Percentiles rank a stretch among this genome's conserved stretches.
These are phyloP conservation scores for Yamadazyma ubonensis DNA, from an alignment of 805 yeast genomes.

Conservation along the genomic window DNA sequence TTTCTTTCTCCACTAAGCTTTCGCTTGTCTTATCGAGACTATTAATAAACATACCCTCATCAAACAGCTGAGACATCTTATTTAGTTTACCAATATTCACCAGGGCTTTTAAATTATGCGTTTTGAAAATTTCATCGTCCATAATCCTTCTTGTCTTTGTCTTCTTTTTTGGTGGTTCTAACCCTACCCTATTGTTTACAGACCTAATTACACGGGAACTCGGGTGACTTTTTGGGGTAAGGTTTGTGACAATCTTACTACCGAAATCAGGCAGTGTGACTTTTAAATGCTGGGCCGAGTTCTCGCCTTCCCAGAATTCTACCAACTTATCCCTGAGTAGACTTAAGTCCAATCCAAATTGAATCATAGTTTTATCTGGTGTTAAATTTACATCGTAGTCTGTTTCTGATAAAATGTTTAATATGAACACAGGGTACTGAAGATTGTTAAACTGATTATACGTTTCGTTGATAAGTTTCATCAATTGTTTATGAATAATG, in stretches of 20 bases:
- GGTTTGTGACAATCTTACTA: no score
- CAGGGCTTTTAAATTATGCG: constrained; percentile 6
- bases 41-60: neutral
- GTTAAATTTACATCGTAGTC: constrained; percentile 83
- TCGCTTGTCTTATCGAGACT: constrained; percentile 1
- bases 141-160: neutral
- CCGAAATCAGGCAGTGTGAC: neutral
- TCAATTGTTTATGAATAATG: constrained; percentile 51
- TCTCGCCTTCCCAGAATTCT: constrained; percentile 43
- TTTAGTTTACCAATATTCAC: neutral
- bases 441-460: constrained; percentile 69
- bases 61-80: neutral
- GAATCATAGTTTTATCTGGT: constrained; percentile 74
- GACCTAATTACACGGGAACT: no score
- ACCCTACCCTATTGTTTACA: neutral
- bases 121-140: constrained; percentile 14
- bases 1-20: constrained; percentile 8
- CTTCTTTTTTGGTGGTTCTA: constrained; percentile 16
- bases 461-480: constrained; percentile 65
- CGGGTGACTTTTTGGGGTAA: neutral
- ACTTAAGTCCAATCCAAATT: constrained; percentile 49
- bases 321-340: constrained; percentile 52
- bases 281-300: constrained; percentile 18
- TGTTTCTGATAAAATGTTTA: constrained; percentile 57
- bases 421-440: constrained; percentile 69